phyloP scores from a whole-genome alignment of 2,329 filamentous ascomycete genomes.

The Alternaria sp. region DNA sequence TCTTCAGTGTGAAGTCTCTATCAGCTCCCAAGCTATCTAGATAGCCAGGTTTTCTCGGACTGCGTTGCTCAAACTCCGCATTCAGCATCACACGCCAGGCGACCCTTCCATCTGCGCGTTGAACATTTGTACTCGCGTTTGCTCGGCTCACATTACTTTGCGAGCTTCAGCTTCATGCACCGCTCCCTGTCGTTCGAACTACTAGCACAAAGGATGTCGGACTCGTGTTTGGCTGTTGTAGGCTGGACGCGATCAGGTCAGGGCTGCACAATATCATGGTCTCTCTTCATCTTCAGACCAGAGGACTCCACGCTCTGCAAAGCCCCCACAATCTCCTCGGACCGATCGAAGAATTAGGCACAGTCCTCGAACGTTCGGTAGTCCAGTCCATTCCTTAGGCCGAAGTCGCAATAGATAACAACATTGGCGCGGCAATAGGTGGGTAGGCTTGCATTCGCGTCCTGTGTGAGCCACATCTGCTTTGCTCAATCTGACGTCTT shows the following conservation, averaged over 20 bases:
- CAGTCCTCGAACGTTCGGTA: neutral
- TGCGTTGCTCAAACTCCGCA: neutral
- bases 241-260: neutral
- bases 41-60: neutral
- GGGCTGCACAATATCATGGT: neutral
- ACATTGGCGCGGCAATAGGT: neutral
- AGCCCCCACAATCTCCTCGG: neutral
- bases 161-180: neutral
- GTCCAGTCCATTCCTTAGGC: neutral
- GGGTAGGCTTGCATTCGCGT: neutral
- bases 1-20: neutral
- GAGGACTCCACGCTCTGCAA: neutral
- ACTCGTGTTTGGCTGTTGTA: neutral
- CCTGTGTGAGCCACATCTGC: neutral
- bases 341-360: neutral
- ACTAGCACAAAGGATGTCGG: neutral
- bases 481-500: neutral
- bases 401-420: neutral
- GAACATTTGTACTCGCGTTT: neutral
- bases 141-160: neutral
- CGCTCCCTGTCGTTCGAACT: neutral
- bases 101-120: neutral
- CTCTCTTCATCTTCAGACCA: neutral
- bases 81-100: neutral
- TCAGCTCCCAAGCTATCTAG: neutral